A percentile compares a stretch with the other conserved stretches of the same genome.
These are phyloP conservation scores for Puccinia triticina DNA, from an alignment of 1,284 basidiomycete genomes.

Conservation along the genomic window DNA sequence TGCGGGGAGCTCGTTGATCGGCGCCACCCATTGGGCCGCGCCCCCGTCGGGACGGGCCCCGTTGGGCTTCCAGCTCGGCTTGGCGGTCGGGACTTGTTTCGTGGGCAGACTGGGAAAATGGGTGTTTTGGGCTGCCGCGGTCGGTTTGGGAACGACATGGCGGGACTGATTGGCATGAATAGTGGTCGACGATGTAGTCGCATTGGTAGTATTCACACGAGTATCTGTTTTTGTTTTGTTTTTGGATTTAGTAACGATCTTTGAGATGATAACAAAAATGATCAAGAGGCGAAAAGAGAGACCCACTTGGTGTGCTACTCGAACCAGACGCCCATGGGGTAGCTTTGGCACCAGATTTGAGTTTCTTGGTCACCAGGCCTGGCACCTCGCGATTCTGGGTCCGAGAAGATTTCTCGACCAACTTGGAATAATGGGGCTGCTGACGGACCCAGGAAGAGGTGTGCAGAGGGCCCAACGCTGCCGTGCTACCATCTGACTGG, in stretches of 20 bases:
- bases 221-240: background rate
- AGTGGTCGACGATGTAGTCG: background rate
- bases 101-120: conserved; percentile 11
- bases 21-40: background rate
- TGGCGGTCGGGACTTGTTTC: background rate
- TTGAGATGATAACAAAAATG: background rate
- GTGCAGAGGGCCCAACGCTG: background rate
- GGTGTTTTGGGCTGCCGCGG: background rate
- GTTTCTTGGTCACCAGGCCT: conserved; percentile 4
- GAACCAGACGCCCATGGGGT: conserved; percentile 11
- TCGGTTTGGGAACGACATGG: background rate
- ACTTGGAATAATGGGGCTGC: background rate
- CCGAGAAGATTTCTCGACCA: background rate
- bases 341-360: background rate
- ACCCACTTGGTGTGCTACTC: background rate
- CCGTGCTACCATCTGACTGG: background rate
- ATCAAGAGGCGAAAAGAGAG: background rate
- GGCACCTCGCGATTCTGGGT: background rate
- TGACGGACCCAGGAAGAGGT: conserved; percentile 18
- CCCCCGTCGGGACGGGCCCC: background rate
- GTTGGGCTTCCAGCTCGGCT: background rate
- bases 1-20: background rate
- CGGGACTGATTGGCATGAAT: background rate
- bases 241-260: background rate
- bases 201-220: background rate